These are phyloP conservation scores for Suillus luteus DNA, from an alignment of 768 basidiomycete genomes.

Conservation along the genomic window DNA sequence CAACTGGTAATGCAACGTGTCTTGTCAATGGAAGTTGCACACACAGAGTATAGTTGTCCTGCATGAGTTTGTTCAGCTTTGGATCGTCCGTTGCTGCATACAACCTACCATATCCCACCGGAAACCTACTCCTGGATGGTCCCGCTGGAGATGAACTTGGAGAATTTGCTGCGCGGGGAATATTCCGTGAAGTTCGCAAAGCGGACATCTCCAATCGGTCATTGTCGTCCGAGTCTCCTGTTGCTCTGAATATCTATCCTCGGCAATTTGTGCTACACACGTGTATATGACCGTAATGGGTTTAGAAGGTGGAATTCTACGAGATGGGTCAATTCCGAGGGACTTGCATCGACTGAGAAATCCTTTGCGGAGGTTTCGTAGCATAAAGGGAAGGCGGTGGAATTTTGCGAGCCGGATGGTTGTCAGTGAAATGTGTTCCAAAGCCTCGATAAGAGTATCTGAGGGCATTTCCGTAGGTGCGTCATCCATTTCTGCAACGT, in stretches of 20 bases:
- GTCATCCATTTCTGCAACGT: constrained; percentile 16
- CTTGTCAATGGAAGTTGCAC: constrained; percentile 4
- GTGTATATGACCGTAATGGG: constrained; percentile 29
- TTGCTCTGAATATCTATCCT: constrained; percentile 17
- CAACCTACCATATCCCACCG: constrained; percentile 40
- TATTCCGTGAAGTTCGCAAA: constrained; percentile 49
- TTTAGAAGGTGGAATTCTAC: constrained; percentile 20
- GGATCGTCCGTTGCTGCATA: background rate
- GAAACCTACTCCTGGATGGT: constrained; percentile 45
- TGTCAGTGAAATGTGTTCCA: constrained; percentile 36
- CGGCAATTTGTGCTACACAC: constrained; percentile 15
- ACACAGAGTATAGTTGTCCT: constrained; percentile 17
- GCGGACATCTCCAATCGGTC: constrained; percentile 49
- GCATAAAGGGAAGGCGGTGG: constrained; percentile 55
- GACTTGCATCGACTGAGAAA: constrained; percentile 47
- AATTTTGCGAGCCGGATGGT: constrained; percentile 40
- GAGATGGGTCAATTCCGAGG: constrained; percentile 37
- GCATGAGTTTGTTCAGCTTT: background rate
- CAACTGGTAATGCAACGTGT: background rate
- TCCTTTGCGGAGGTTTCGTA: constrained; percentile 49
- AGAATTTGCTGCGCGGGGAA: constrained; percentile 49
- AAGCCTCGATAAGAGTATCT: constrained; percentile 36
- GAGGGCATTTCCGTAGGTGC: constrained; percentile 31
- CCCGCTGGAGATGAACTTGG: constrained; percentile 48
- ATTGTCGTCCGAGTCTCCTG: constrained; percentile 27